Conservation (phyloP, 2,329 filamentous ascomycete species). For the Dactylellina cionopaga region DNA sequence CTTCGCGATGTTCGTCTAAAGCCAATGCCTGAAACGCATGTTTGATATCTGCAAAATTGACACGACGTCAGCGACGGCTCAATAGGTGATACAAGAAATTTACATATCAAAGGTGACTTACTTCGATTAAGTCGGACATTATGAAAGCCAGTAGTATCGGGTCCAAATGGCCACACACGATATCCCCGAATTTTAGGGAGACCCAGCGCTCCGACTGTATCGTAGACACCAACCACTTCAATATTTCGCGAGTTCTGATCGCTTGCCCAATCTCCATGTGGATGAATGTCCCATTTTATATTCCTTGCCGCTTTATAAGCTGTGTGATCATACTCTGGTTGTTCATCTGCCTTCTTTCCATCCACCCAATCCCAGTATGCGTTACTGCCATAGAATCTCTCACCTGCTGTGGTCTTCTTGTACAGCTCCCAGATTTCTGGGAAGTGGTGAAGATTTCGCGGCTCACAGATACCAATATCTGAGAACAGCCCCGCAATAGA, state of each 20-base stretch:
- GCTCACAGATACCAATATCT: constrained; percentile 27
- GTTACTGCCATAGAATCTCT: constrained; percentile 15
- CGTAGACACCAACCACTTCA: constrained; percentile 60
- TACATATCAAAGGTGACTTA: too few relatives aligned
- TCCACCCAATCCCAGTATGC: constrained; percentile 25
- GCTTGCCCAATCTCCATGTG: too few relatives aligned
- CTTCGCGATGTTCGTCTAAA: constrained; percentile 67
- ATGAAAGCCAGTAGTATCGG: constrained; percentile 1
- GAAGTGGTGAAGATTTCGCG: constrained; percentile 21
- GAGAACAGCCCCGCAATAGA: constrained; percentile 67
- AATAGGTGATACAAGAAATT: background rate
- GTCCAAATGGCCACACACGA: constrained; percentile 13
- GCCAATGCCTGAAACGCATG: constrained; percentile 71
- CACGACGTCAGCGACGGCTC: background rate
- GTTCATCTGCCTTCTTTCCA: constrained; percentile 7
- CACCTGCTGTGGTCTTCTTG: constrained; percentile 1
- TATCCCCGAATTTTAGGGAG: constrained; percentile 59
- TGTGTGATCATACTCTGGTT: background rate
- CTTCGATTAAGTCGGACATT: constrained; percentile 21
- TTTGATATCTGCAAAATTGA: constrained; percentile 66
- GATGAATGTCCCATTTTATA: too few relatives aligned
- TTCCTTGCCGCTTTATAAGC: too few relatives aligned
- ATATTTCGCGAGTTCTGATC: constrained; percentile 25
- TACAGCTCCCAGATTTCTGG: constrained; percentile 25
- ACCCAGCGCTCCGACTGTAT: constrained; percentile 65